Percentiles rank a stretch among this genome's conserved stretches.
phyloP scores from a whole-genome alignment of 2,329 filamentous ascomycete genomes.

The Fusarium continuum region DNA sequence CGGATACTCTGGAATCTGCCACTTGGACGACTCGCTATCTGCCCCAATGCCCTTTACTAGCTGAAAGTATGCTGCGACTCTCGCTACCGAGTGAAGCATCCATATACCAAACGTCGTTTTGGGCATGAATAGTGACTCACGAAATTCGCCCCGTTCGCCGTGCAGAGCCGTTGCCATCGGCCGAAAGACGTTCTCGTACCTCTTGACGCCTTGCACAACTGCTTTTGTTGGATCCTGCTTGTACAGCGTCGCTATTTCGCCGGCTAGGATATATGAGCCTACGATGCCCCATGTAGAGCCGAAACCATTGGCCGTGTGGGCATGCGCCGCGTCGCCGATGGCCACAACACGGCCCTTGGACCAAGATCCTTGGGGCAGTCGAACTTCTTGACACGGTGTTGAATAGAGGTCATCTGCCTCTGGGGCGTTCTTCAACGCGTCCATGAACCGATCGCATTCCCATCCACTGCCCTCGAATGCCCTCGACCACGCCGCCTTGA shows the following conservation, averaged over 20 bases:
- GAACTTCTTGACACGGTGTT: conserved; percentile 4
- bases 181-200: conserved; percentile 14
- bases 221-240: conserved; percentile 1
- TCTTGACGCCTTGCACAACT: conserved; percentile 12
- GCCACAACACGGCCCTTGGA: conserved; percentile 11
- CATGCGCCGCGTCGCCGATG: conserved; percentile 9
- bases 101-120: background rate
- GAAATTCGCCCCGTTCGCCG: background rate
- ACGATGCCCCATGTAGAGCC: conserved; percentile 16
- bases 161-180: conserved; percentile 11
- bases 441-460: conserved; percentile 12
- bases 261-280: conserved; percentile 8
- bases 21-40: conserved; percentile 5
- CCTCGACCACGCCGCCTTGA: conserved; percentile 3
- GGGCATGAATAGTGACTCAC: background rate
- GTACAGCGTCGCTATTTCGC: conserved; percentile 4
- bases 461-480: background rate
- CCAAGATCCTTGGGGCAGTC: conserved; percentile 3
- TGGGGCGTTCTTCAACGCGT: background rate
- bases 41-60: conserved; percentile 13
- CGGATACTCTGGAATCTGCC: conserved; percentile 25
- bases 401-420: conserved; percentile 14
- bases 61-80: background rate
- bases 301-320: conserved; percentile 10
- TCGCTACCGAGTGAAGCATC: conserved; percentile 8